Conservation (phyloP, 108 stramenopile species). For the Parmales sp. region DNA sequence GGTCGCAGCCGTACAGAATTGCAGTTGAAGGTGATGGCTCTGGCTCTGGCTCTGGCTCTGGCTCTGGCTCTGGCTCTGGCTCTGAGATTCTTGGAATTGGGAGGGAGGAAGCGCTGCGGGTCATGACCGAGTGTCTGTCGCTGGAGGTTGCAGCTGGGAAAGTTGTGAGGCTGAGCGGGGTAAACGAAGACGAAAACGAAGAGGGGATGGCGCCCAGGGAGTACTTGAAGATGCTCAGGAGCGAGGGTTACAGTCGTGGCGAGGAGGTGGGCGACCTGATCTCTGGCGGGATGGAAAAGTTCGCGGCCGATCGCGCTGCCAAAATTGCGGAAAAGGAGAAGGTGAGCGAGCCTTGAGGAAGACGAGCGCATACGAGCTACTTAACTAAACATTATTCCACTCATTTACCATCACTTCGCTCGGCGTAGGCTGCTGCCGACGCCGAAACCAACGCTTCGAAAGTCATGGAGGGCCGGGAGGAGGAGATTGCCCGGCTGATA, state of each 20-base stretch:
- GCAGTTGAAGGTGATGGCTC: slow-evolving; percentile 15
- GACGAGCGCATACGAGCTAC: neutral
- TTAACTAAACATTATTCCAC: neutral
- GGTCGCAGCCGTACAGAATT: slow-evolving; percentile 43
- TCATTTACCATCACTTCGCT: too few species aligned
- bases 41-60: too few species aligned
- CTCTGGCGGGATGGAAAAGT: slow-evolving; percentile 38
- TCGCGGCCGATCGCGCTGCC: slow-evolving; percentile 22
- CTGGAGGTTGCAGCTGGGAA: slow-evolving; percentile 47
- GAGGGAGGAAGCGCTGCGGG: slow-evolving; percentile 57
- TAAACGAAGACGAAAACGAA: slow-evolving; percentile 30
- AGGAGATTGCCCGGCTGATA: slow-evolving; percentile 15
- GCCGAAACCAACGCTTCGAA: neutral
- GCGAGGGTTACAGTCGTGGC: slow-evolving; percentile 55
- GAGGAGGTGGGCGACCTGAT: slow-evolving; percentile 76
- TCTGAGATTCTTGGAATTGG: slow-evolving; percentile 40
- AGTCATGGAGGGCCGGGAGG: slow-evolving; percentile 3
- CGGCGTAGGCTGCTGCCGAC: neutral
- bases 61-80: slow-evolving; percentile 27
- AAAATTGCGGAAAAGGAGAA: slow-evolving; percentile 24
- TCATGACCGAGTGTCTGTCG: slow-evolving; percentile 63
- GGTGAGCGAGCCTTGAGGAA: slow-evolving; percentile 4
- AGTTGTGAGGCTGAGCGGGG: slow-evolving; percentile 33
- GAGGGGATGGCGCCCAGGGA: too few species aligned
- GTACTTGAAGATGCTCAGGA: slow-evolving; percentile 59